Percentiles rank a stretch among this genome's conserved stretches.
Evolutionary conservation across 169 alveolate genomes (phyloP).

Genomic region (Babesia caballi): DNA sequence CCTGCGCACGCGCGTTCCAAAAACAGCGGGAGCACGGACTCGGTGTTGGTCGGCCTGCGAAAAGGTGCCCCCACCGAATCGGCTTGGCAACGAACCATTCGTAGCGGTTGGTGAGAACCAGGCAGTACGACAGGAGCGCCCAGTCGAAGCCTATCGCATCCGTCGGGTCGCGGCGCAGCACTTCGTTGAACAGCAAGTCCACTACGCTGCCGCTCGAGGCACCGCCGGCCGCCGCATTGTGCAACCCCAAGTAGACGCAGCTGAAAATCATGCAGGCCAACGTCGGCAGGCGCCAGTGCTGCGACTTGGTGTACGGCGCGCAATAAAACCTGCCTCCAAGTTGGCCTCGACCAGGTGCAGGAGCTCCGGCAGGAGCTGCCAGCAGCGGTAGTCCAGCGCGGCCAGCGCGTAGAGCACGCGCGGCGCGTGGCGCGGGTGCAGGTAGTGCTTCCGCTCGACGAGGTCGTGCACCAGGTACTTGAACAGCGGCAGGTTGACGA

Average conservation of each 20-base stretch:
- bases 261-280: slow-evolving; percentile 65
- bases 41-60: slow-evolving; percentile 36
- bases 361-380: slow-evolving; percentile 75
- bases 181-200: slow-evolving; percentile 49
- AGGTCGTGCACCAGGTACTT: slow-evolving; percentile 78
- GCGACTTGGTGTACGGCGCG: background rate
- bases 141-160: slow-evolving; percentile 73
- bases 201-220: slow-evolving; percentile 17
- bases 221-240: background rate
- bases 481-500: slow-evolving; percentile 74
- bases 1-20: slow-evolving; percentile 49
- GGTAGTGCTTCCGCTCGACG: slow-evolving; percentile 68
- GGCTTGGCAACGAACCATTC: slow-evolving; percentile 53
- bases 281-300: slow-evolving; percentile 76
- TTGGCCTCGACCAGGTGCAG: slow-evolving; percentile 67
- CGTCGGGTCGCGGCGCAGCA: slow-evolving; percentile 54
- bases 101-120: slow-evolving; percentile 67
- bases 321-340: slow-evolving; percentile 34
- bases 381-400: slow-evolving; percentile 81
- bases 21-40: slow-evolving; percentile 46
- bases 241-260: slow-evolving; percentile 71
- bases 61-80: background rate
- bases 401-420: slow-evolving; percentile 79
- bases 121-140: slow-evolving; percentile 70
- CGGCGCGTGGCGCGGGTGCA: slow-evolving; percentile 76